Evolutionary conservation across 2,329 filamentous ascomycete species (phyloP).

Genomic region (Fusarium cicatricum): DNA sequence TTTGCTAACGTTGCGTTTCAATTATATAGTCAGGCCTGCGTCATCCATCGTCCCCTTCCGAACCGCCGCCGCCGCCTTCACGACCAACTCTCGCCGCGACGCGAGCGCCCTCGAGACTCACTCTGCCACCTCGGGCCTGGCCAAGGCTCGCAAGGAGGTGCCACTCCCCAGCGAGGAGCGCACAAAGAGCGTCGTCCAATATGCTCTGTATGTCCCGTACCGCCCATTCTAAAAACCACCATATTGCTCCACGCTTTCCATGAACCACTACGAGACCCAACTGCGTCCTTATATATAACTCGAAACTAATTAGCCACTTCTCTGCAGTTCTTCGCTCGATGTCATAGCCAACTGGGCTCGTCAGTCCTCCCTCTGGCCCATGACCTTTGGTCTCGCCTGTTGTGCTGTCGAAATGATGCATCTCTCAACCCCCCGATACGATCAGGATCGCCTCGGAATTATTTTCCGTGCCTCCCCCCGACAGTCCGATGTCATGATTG

Average conservation of each 20-base stretch:
- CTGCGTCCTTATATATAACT: neutral
- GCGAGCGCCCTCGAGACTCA: constrained; percentile 65
- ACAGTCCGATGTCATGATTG: constrained; percentile 93
- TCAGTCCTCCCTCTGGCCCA: constrained; percentile 85
- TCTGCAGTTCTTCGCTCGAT: constrained; percentile 75
- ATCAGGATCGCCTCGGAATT: constrained; percentile 87
- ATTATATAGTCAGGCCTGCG: constrained; percentile 68
- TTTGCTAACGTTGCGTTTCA: constrained; percentile 14
- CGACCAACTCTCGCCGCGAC: constrained; percentile 72
- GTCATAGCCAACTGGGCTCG: constrained; percentile 84
- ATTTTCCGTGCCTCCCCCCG: constrained; percentile 90
- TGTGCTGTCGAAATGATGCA: constrained; percentile 96
- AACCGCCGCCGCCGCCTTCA: constrained; percentile 67
- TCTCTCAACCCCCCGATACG: constrained; percentile 85
- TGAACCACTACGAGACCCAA: neutral
- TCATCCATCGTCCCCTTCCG: constrained; percentile 70
- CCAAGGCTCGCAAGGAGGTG: constrained; percentile 73
- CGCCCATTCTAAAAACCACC: neutral
- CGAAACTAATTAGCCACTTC: constrained; percentile 4
- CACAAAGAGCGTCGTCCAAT: constrained; percentile 84
- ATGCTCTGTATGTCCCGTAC: constrained; percentile 74
- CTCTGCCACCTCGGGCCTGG: constrained; percentile 60
- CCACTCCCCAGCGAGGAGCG: constrained; percentile 79
- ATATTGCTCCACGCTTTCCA: neutral
- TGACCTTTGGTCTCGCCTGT: constrained; percentile 89